A percentile compares a stretch with the other conserved stretches of the same genome.
phyloP scores from a whole-genome alignment of 108 stramenopile genomes.

The Mediolabrus comicus region DNA sequence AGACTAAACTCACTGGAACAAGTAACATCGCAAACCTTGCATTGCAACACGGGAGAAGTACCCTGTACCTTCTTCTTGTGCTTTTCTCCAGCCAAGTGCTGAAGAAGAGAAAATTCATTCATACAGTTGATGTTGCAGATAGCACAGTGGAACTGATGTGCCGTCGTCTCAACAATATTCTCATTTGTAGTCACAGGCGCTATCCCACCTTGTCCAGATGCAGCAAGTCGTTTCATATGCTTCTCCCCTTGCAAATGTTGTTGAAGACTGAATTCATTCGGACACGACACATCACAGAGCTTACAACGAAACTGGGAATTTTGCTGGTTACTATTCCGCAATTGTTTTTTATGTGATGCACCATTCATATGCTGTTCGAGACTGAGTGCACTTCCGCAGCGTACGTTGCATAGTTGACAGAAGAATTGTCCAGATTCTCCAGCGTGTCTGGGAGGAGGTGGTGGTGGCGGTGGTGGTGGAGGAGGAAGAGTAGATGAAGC shows the following conservation, averaged over 20 bases:
- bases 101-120: slow-evolving; percentile 14
- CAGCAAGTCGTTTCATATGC: neutral
- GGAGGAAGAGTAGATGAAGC: neutral
- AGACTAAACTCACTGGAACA: neutral
- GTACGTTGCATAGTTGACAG: slow-evolving; percentile 9
- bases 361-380: slow-evolving; percentile 1
- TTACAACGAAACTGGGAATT: neutral
- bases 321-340: neutral
- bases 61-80: slow-evolving; percentile 4
- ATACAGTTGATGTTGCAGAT: neutral
- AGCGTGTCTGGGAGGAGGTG: slow-evolving; percentile 4
- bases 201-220: too few species aligned
- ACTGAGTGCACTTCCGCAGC: neutral
- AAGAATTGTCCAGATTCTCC: neutral
- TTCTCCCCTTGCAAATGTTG: slow-evolving; percentile 4
- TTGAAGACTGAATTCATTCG: slow-evolving; percentile 8
- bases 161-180: neutral
- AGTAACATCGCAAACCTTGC: neutral
- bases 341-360: neutral
- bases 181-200: neutral
- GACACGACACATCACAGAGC: neutral
- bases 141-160: neutral
- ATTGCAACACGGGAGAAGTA: neutral
- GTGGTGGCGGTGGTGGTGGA: slow-evolving; percentile 5
- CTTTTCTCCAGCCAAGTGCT: slow-evolving; percentile 1